Conservation (phyloP, 768 basidiomycete species). For the Lepiota subincarnata region DNA sequence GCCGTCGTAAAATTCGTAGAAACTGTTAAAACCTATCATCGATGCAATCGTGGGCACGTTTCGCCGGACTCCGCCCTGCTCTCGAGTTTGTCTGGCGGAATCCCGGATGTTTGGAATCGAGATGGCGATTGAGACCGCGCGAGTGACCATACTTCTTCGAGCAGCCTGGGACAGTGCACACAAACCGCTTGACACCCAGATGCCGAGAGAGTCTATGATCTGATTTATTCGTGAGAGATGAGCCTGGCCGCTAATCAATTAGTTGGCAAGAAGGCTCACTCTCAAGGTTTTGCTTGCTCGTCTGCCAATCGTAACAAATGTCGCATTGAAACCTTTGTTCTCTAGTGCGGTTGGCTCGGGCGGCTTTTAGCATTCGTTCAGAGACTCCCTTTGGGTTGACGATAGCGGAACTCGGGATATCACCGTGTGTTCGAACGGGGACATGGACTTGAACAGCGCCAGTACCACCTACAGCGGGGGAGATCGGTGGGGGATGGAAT, state of each 20-base stretch:
- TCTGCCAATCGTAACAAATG: conserved; percentile 7
- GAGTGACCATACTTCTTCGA: conserved; percentile 8
- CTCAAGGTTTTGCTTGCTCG: conserved; percentile 10
- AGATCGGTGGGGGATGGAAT: too few species aligned
- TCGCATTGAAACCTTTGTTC: conserved; percentile 4
- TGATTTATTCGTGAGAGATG: neutral
- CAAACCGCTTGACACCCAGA: conserved; percentile 4
- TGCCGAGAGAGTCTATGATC: conserved; percentile 8
- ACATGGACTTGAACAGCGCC: too few species aligned
- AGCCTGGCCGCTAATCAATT: neutral
- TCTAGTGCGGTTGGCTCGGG: conserved; percentile 5
- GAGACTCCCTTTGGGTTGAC: conserved; percentile 10
- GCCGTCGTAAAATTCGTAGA: too few species aligned
- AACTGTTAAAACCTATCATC: too few species aligned
- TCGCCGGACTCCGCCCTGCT: conserved; percentile 2
- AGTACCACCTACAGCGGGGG: too few species aligned
- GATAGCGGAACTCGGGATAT: neutral
- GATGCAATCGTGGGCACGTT: neutral
- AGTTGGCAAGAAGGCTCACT: neutral
- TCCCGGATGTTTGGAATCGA: conserved; percentile 10
- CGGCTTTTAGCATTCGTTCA: conserved; percentile 2
- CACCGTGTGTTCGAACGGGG: too few species aligned
- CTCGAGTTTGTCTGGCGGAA: neutral
- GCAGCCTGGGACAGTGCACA: neutral
- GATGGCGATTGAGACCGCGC: conserved; percentile 9